These are phyloP conservation scores for Neonothopanus nambi DNA, from an alignment of 1,284 basidiomycete genomes.

Conservation along the genomic window DNA sequence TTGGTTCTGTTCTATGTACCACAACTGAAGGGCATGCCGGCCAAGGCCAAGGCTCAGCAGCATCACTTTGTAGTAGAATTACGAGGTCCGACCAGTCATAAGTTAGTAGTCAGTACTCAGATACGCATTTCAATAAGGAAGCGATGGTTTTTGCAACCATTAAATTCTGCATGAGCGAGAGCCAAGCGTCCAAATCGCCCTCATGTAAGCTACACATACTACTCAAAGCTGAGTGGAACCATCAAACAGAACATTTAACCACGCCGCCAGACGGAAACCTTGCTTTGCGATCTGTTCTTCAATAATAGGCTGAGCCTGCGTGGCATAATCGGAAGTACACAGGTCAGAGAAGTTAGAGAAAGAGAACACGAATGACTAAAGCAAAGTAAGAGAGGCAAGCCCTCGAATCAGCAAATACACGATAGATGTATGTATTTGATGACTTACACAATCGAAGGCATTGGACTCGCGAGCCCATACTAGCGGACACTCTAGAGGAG, in stretches of 20 bases:
- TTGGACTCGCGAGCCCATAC: constrained; percentile 40
- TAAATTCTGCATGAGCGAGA: too few relatives aligned
- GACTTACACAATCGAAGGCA: constrained; percentile 48
- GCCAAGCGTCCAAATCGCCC: too few relatives aligned
- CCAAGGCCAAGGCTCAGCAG: too few relatives aligned
- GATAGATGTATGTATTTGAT: background rate
- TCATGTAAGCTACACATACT: too few relatives aligned
- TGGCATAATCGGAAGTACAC: constrained; percentile 49
- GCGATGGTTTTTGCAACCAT: too few relatives aligned
- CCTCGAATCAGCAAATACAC: background rate
- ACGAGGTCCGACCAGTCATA: too few relatives aligned
- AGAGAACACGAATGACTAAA: constrained; percentile 49
- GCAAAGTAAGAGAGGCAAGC: background rate
- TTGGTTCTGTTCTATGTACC: too few relatives aligned
- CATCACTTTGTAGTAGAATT: too few relatives aligned
- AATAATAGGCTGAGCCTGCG: constrained; percentile 48
- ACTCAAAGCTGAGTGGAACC: constrained; percentile 20
- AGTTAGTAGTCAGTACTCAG: too few relatives aligned
- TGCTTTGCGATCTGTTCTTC: constrained; percentile 57
- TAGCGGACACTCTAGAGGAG: background rate
- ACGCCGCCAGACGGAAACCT: constrained; percentile 54
- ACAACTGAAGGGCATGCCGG: too few relatives aligned
- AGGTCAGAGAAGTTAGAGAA: constrained; percentile 46
- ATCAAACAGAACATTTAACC: constrained; percentile 54
- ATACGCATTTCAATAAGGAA: too few relatives aligned